Evolutionary conservation across 2,329 filamentous ascomycete genomes (phyloP), one percentile per base, ranked within the genome.

Genomic region (Calonectria leucothoes): DNA sequence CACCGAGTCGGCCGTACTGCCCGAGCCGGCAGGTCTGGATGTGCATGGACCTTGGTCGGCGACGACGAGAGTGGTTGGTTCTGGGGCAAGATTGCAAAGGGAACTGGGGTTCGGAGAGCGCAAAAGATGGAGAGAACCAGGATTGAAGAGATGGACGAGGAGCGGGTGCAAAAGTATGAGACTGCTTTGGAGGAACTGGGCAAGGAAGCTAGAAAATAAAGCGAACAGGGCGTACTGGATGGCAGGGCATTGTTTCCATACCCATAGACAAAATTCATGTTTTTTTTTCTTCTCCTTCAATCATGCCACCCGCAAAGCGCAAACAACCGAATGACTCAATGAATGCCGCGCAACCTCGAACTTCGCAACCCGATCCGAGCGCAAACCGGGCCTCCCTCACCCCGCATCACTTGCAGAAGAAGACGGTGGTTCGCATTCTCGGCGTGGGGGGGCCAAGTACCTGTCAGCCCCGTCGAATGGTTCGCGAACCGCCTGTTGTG

Each of bases 1-100:
- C 97, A 98, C 83, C 93, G 97, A 49, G 95, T 98, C 2, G 96
- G 97, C 45, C 92, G 97, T 70, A 98, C 96, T 0, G 96, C 96
- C 0, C 90, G 96, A 82, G 97, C 95, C 0, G 95, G 94, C 1
- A 91, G 92, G 69, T 78, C 86, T 1, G 96, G 96, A 1, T 89
- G 92, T 61, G 95, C 96, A 0, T 98, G 95, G 94, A 98, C 95
- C 0, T 86, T 99, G 15, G 92, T 98, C 63, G 93, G 93, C 5
- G 93, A 95, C 78, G 90, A 90, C 3, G 96, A 99, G 85, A 95
- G 93, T 27, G 91, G 94, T 55, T 98, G 97, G 96, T 99, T 98
- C 85, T 95, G 94, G 90, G 93, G 94, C 72, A 94, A 94, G 78
- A 93, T 98, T 74, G 94, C 92, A 29, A 89, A 88, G 71, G 87